A percentile compares a stretch with the other conserved stretches of the same genome.
These are phyloP conservation scores for Podila verticillata DNA, from an alignment of 192 early-diverging fungal species.

Conservation along the genomic window DNA sequence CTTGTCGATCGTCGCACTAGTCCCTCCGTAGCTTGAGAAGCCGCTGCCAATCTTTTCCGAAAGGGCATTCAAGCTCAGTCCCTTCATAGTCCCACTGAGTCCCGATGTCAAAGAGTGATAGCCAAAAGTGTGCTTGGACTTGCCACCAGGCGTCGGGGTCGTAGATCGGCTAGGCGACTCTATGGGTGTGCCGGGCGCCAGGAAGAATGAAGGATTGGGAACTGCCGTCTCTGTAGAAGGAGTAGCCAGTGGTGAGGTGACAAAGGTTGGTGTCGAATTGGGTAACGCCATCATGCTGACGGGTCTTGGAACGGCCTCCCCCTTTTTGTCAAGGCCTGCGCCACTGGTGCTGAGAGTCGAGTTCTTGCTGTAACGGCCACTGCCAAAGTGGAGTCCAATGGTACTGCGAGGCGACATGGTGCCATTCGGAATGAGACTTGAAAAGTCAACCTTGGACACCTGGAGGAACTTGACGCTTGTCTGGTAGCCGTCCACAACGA, in stretches of 20 bases:
- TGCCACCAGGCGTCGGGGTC: conserved; percentile 34
- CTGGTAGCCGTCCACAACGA: conserved; percentile 49
- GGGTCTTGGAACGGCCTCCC: conserved; percentile 7
- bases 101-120: conserved; percentile 38
- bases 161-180: conserved; percentile 21
- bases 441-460: conserved; percentile 28
- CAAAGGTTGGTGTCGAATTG: conserved; percentile 20
- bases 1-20: conserved; percentile 20
- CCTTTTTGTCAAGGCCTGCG: conserved; percentile 9
- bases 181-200: conserved; percentile 5
- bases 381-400: conserved; percentile 29
- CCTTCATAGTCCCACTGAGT: conserved; percentile 49
- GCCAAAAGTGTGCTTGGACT: conserved; percentile 30
- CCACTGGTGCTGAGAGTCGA: conserved; percentile 3
- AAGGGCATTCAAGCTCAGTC: conserved; percentile 37
- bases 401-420: conserved; percentile 36
- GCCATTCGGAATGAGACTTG: conserved; percentile 33
- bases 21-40: conserved; percentile 24
- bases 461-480: conserved; percentile 30
- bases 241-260: conserved; percentile 9
- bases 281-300: conserved; percentile 41
- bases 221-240: conserved; percentile 1
- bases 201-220: conserved; percentile 11
- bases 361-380: conserved; percentile 20
- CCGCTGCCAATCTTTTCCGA: conserved; percentile 51